These are phyloP conservation scores for Boletus vinaceobasis DNA, from an alignment of 768 basidiomycete species.

Conservation along the genomic window DNA sequence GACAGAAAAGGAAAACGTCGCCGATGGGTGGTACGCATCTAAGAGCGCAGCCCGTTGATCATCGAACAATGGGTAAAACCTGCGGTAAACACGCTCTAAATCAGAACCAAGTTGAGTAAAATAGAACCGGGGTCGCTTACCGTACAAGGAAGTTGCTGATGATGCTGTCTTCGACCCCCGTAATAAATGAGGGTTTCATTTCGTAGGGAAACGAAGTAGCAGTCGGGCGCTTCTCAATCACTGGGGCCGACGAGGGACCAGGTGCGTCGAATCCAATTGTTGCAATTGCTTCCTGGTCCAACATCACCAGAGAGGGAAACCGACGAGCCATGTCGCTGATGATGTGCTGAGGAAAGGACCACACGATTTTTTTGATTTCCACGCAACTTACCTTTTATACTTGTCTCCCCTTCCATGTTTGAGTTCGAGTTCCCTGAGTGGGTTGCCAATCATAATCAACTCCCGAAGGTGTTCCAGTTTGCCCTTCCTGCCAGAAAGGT, in stretches of 20 bases:
- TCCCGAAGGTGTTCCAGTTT: slow-evolving; percentile 66
- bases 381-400: slow-evolving; percentile 60
- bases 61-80: slow-evolving; percentile 87
- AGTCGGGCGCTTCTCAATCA: slow-evolving; percentile 40
- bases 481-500: slow-evolving; percentile 53
- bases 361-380: not conserved
- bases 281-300: slow-evolving; percentile 78
- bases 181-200: slow-evolving; percentile 71
- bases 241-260: slow-evolving; percentile 43
- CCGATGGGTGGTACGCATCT: slow-evolving; percentile 74
- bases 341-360: slow-evolving; percentile 5
- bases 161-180: slow-evolving; percentile 64
- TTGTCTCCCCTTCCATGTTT: slow-evolving; percentile 53
- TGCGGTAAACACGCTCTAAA: slow-evolving; percentile 29
- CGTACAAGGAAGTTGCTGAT: slow-evolving; percentile 77
- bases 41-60: slow-evolving; percentile 61
- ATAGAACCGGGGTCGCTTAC: slow-evolving; percentile 38
- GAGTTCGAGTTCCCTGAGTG: slow-evolving; percentile 60
- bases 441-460: slow-evolving; percentile 73
- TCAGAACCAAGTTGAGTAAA: slow-evolving; percentile 1
- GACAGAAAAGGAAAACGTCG: slow-evolving; percentile 89
- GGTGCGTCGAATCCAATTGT: slow-evolving; percentile 77
- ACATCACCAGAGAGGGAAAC: slow-evolving; percentile 76
- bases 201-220: slow-evolving; percentile 76
- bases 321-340: slow-evolving; percentile 74